These are phyloP conservation scores for Purpureocillium lavendulum DNA, from an alignment of 2,329 filamentous ascomycete genomes.

Conservation along the genomic window DNA sequence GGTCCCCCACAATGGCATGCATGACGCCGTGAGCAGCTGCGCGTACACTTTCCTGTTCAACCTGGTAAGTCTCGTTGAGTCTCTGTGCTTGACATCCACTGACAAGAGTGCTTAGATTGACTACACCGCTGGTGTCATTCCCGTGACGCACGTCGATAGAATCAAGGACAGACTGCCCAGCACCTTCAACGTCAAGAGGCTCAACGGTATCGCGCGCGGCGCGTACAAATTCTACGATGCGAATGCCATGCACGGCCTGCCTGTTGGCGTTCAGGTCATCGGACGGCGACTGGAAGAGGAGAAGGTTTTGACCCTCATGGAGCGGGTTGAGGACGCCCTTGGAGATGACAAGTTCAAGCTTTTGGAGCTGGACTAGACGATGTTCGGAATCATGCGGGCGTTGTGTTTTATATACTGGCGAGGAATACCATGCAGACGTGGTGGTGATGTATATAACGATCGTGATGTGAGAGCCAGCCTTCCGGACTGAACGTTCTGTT, in stretches of 20 bases:
- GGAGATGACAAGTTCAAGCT: conserved; percentile 46
- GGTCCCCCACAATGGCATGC: conserved; percentile 80
- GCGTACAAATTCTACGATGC: conserved; percentile 85
- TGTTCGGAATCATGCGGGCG: too few relatives aligned
- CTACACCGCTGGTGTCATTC: conserved; percentile 75
- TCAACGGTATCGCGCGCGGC: conserved; percentile 74
- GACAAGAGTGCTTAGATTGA: conserved; percentile 57
- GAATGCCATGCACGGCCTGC: conserved; percentile 74
- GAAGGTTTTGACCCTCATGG: conserved; percentile 77
- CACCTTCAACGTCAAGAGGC: conserved; percentile 49
- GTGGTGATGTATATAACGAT: too few relatives aligned
- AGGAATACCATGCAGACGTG: too few relatives aligned
- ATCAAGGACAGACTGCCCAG: conserved; percentile 56
- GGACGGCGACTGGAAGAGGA: conserved; percentile 77
- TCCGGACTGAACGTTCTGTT: too few relatives aligned
- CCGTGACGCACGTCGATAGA: conserved; percentile 76
- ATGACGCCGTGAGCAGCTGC: conserved; percentile 74
- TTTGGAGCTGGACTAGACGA: conserved; percentile 36
- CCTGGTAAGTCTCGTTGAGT: conserved; percentile 43
- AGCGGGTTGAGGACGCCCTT: conserved; percentile 66
- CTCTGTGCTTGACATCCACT: not conserved
- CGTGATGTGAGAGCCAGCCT: too few relatives aligned
- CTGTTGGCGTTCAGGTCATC: conserved; percentile 78
- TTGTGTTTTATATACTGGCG: too few relatives aligned
- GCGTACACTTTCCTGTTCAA: conserved; percentile 95